Base-by-base conservation (phyloP, 208 protist genomes). In the Leishmania lainsoni region DNA sequence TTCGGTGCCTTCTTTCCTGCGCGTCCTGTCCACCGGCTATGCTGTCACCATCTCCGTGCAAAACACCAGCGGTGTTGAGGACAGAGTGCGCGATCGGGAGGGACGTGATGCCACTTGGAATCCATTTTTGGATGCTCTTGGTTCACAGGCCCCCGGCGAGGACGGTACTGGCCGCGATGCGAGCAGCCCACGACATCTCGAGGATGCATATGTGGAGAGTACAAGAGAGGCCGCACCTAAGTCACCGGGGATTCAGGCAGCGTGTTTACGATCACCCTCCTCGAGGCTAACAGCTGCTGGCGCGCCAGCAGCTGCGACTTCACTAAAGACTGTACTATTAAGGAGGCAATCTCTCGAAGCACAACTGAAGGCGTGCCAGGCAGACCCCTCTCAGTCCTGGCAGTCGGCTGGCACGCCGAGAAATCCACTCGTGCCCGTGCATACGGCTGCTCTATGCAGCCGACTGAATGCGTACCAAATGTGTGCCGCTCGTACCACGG, bases 1-100 rank as follows among this genome's bases (percentile, higher is more conserved):
- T 16, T 45, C 52, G 16, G 48, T 69, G 22, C 56, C 65, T 9
- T 12, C 54, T 45, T 48, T 66, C 39, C 54, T 79, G 29, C 75
- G 58, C 6, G 58, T 80, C 3, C 45, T 84, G 42, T 75, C 81
- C 20, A 54, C 81, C 17, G 81, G 81, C 12, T 84, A 76, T 42
- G 75, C 81, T 16, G 75, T 73, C 0, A 84, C 75, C 5, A n/a
- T 84, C 32, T 48, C n/a, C 1, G 29, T 74, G 45, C 59, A 75
- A n/a, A n/a, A 29, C 22, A 32, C 26, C n/a, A 22, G 48, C 48
- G 9, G 22, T 6, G 26, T n/a, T 12, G 48, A 56, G 10, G 70
- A 22, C 45, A n/a, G 45, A 49, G 68, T 45, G 17, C 48, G 48
- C 48, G 10, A 9, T 48, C 20, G 35, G 22, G 22, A 22, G 22